Conservation (phyloP, 805 yeast genomes). For the Spathaspora hagerdaliae region DNA sequence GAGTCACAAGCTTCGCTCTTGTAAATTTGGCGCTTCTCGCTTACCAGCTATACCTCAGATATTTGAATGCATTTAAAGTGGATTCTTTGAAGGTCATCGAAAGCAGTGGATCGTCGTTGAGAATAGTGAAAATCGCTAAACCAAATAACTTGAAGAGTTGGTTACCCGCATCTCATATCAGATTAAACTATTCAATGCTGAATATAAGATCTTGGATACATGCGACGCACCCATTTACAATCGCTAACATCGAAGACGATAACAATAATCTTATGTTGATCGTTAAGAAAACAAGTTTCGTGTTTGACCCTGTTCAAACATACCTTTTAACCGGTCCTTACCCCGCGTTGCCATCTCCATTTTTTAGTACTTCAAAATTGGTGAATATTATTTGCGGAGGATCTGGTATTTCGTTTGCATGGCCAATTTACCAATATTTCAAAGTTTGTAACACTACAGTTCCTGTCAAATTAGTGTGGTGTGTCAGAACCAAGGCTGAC, state of each 20-base stretch:
- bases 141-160: slow-evolving; percentile 20
- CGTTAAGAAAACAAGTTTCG: slow-evolving; percentile 35
- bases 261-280: slow-evolving; percentile 35
- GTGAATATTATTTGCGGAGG: slow-evolving; percentile 65
- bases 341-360: slow-evolving; percentile 41
- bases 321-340: slow-evolving; percentile 27
- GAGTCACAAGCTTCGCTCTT: slow-evolving; percentile 32
- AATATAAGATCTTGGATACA: slow-evolving; percentile 34
- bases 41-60: slow-evolving; percentile 34
- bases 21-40: slow-evolving; percentile 20
- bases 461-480: slow-evolving; percentile 50
- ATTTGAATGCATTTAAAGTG: slow-evolving; percentile 13
- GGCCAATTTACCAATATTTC: slow-evolving; percentile 48
- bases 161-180: slow-evolving; percentile 56
- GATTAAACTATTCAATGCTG: slow-evolving; percentile 39
- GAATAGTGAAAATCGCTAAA: slow-evolving; percentile 16
- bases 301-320: slow-evolving; percentile 6
- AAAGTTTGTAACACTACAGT: slow-evolving; percentile 13
- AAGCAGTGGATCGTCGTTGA: slow-evolving; percentile 13
- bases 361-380: slow-evolving; percentile 46
- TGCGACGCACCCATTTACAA: slow-evolving; percentile 69
- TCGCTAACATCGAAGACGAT: slow-evolving; percentile 44
- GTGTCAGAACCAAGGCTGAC: slow-evolving; percentile 45
- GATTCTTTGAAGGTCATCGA: slow-evolving; percentile 14
- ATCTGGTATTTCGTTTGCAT: slow-evolving; percentile 63